Percentiles rank a stretch among this genome's conserved stretches.
Conservation (phyloP, 2,329 filamentous ascomycete species). For the Ceratocystis cubensis region DNA sequence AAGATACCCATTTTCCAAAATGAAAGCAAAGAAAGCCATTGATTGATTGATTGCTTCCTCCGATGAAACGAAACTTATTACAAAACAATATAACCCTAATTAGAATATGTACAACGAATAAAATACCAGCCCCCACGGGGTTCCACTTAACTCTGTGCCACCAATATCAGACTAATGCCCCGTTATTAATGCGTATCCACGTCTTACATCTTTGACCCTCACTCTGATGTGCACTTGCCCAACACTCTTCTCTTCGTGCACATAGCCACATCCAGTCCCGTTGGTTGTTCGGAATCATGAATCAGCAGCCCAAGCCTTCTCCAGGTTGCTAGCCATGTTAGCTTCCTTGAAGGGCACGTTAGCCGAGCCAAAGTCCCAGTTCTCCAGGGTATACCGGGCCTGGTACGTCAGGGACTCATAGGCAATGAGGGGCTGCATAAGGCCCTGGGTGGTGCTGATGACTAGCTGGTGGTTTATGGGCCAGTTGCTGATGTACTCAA, state of each 20-base stretch:
- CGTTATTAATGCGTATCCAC: background rate
- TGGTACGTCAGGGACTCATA: constrained; percentile 32
- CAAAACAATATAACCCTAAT: background rate
- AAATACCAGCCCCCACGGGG: background rate
- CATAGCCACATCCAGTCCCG: constrained; percentile 25
- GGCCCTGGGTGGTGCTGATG: constrained; percentile 30
- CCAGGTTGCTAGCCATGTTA: constrained; percentile 24
- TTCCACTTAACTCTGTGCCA: background rate
- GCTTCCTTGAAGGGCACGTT: constrained; percentile 32
- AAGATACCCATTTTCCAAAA: background rate
- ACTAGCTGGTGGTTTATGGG: constrained; percentile 28
- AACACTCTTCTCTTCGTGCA: background rate
- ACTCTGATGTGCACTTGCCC: background rate
- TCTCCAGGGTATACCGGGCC: constrained; percentile 29
- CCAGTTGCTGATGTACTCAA: constrained; percentile 28
- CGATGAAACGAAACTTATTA: background rate
- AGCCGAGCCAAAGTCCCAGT: constrained; percentile 32
- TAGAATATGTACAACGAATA: background rate
- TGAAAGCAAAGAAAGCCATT: too few relatives aligned
- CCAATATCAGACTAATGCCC: background rate
- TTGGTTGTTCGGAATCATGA: background rate
- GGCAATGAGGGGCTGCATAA: constrained; percentile 31
- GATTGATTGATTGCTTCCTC: background rate
- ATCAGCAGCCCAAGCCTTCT: constrained; percentile 15
- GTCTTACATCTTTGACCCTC: background rate